phyloP scores from a whole-genome alignment of 2,329 filamentous ascomycete species.

The Epichloe scottii region DNA sequence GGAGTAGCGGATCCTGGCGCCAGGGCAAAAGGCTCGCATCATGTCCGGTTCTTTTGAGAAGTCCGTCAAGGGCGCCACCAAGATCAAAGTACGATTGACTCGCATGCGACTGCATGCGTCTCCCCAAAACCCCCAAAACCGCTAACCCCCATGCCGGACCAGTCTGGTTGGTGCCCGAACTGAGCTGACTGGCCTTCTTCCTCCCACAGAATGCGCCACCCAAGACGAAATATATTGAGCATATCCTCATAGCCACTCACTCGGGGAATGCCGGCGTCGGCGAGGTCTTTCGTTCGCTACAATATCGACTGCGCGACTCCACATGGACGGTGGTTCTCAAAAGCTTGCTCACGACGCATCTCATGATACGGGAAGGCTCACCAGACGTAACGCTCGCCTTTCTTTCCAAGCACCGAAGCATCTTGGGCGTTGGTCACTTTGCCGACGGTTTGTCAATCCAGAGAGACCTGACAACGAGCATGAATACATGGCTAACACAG shows the following conservation, averaged over 20 bases:
- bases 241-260: slow-evolving; percentile 90
- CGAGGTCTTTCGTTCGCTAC: slow-evolving; percentile 87
- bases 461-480: background rate
- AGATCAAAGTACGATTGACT: slow-evolving; percentile 64
- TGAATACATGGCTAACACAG: background rate
- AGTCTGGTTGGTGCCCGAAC: background rate
- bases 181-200: background rate
- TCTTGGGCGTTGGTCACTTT: slow-evolving; percentile 79
- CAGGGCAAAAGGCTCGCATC: slow-evolving; percentile 10
- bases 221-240: slow-evolving; percentile 98
- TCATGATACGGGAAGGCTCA: slow-evolving; percentile 95
- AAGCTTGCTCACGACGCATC: slow-evolving; percentile 83
- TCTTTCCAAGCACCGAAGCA: slow-evolving; percentile 68
- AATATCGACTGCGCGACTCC: slow-evolving; percentile 79
- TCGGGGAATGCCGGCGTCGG: slow-evolving; percentile 88
- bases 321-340: slow-evolving; percentile 99
- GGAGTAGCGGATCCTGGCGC: background rate
- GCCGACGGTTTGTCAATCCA: slow-evolving; percentile 60
- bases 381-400: slow-evolving; percentile 79
- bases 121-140: background rate
- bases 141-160: background rate
- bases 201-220: slow-evolving; percentile 70
- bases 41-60: slow-evolving; percentile 95
- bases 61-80: slow-evolving; percentile 96
- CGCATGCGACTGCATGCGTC: background rate